Percentiles rank a stretch among this genome's conserved stretches.
Evolutionary conservation across 805 yeast species (phyloP).

Genomic region (Myxozyma melibiosi): DNA sequence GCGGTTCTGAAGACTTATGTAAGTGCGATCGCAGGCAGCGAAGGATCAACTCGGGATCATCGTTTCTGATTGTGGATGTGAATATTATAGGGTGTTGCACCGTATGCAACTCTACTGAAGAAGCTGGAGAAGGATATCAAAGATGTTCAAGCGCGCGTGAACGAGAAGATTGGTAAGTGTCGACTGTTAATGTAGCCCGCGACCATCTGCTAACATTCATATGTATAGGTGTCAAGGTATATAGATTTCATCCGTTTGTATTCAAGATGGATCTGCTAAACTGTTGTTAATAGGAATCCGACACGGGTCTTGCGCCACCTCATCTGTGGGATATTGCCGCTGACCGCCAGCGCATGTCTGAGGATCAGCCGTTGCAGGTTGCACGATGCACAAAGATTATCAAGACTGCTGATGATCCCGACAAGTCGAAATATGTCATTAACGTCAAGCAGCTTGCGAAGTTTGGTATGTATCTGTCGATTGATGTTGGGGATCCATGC

Average conservation of each 20-base stretch:
- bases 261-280: not conserved
- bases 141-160: conserved; percentile 80
- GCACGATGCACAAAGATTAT: conserved; percentile 98
- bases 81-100: conserved; percentile 76
- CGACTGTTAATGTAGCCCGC: not conserved
- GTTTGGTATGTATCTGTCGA: conserved; percentile 47
- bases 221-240: conserved; percentile 30
- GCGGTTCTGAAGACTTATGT: conserved; percentile 91
- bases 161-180: conserved; percentile 80
- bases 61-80: not conserved
- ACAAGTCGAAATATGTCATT: conserved; percentile 88
- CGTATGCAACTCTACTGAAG: conserved; percentile 82
- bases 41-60: not conserved
- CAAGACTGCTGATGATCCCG: conserved; percentile 58
- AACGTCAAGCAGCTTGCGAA: conserved; percentile 98
- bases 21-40: conserved; percentile 36
- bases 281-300: conserved; percentile 66
- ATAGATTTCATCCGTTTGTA: not conserved
- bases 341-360: conserved; percentile 88
- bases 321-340: conserved; percentile 98
- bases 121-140: conserved; percentile 84
- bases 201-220: not conserved
- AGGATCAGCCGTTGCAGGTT: conserved; percentile 95
- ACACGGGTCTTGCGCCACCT: conserved; percentile 97
- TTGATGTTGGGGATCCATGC: not conserved